Percentiles rank a stretch among this genome's conserved stretches.
Evolutionary conservation across 192 early-diverging fungal species (phyloP).

Genomic region (Geranomyces michiganensis): DNA sequence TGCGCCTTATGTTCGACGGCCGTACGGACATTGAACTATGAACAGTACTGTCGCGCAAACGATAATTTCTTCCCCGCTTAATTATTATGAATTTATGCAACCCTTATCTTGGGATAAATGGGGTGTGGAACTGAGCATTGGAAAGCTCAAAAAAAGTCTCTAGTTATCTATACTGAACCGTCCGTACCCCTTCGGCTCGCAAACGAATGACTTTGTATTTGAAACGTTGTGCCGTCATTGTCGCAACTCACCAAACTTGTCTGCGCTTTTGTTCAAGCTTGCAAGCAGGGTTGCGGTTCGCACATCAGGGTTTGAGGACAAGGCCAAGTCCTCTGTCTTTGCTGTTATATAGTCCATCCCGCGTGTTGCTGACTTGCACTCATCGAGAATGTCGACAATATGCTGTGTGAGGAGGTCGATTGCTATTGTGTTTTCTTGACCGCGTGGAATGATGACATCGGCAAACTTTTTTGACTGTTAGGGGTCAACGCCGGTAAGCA

Average conservation of each 20-base stretch:
- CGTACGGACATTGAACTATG: slow-evolving; percentile 19
- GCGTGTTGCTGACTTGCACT: slow-evolving; percentile 8
- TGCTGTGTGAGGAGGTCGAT: slow-evolving; percentile 49
- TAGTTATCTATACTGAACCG: no score
- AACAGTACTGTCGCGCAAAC: no score
- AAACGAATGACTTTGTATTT: no score
- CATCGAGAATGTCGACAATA: slow-evolving; percentile 41
- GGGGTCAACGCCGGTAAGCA: background rate
- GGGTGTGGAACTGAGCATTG: background rate
- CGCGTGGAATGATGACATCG: slow-evolving; percentile 54
- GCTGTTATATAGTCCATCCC: background rate
- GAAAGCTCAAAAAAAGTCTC: no score
- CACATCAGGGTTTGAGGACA: background rate
- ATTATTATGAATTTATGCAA: no score
- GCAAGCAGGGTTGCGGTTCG: background rate
- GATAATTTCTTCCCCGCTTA: background rate
- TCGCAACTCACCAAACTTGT: slow-evolving; percentile 1
- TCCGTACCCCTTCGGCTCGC: no score
- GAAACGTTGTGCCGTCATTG: no score
- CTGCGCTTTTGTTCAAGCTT: background rate
- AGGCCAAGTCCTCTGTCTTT: background rate
- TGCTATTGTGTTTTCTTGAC: slow-evolving; percentile 47
- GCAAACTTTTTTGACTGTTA: slow-evolving; percentile 49
- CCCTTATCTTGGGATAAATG: no score
- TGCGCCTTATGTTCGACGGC: slow-evolving; percentile 48